Percentiles rank a stretch among this genome's conserved stretches.
Conservation (phyloP, 2,329 filamentous ascomycete species). For the Remersonia thermophila region DNA sequence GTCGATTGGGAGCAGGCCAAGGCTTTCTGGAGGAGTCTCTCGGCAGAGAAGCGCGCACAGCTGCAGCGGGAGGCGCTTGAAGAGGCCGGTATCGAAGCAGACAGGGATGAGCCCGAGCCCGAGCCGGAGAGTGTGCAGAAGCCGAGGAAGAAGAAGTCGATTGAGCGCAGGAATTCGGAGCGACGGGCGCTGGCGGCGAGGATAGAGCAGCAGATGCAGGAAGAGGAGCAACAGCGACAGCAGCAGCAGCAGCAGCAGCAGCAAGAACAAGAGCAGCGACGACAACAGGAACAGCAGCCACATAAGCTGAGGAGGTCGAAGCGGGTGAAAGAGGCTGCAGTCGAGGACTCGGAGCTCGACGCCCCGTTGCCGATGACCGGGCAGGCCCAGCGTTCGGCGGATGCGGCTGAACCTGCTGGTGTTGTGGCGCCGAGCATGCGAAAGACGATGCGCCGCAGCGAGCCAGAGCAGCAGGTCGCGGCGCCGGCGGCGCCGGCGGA, state of each 20-base stretch:
- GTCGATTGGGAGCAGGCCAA: slow-evolving; percentile 58
- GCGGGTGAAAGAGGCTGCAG: neutral
- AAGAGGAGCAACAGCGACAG: neutral
- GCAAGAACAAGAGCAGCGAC: neutral
- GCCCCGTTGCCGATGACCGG: too few relatives aligned
- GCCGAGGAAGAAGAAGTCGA: slow-evolving; percentile 30
- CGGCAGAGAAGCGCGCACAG: slow-evolving; percentile 48
- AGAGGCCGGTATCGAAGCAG: slow-evolving; percentile 37
- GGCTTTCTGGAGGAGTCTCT: slow-evolving; percentile 57
- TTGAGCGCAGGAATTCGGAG: slow-evolving; percentile 30
- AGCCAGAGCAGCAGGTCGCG: slow-evolving; percentile 11
- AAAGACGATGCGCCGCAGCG: slow-evolving; percentile 13
- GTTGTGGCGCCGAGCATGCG: slow-evolving; percentile 13
- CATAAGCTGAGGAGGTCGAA: too few relatives aligned
- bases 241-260: neutral
- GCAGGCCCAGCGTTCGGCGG: too few relatives aligned
- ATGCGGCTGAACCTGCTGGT: slow-evolving; percentile 6
- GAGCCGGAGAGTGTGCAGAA: slow-evolving; percentile 13
- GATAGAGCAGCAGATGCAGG: slow-evolving; percentile 23
- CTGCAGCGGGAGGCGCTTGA: slow-evolving; percentile 46
- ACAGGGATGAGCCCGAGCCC: slow-evolving; percentile 26
- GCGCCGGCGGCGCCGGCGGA: slow-evolving; percentile 2
- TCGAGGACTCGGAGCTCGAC: slow-evolving; percentile 5
- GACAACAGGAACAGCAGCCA: too few relatives aligned
- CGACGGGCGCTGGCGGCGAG: slow-evolving; percentile 33